Percentiles rank a stretch among this genome's conserved stretches.
phyloP scores from a whole-genome alignment of 257 asterid species.

The Ballota nigra region DNA sequence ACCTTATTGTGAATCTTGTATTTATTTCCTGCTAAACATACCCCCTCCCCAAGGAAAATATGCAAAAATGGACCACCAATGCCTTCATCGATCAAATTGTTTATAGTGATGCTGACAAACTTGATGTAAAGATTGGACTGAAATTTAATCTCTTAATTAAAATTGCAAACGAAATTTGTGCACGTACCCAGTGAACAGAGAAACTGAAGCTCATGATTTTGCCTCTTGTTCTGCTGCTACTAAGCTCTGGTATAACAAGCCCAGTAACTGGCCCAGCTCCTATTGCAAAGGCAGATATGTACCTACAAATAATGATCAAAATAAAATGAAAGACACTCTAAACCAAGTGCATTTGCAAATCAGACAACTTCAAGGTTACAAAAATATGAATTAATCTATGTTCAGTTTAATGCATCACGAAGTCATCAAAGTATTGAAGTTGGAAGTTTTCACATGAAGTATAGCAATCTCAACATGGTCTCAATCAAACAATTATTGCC shows the following conservation, averaged over 20 bases:
- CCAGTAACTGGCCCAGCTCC: conserved; percentile 95
- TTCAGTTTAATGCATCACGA: not conserved
- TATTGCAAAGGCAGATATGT: conserved; percentile 59
- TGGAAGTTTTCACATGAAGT: not conserved
- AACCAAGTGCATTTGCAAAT: not conserved
- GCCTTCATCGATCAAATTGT: not conserved
- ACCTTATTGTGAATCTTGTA: too few species aligned
- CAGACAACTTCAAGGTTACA: not conserved
- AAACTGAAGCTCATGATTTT: conserved; percentile 85
- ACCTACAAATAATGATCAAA: conserved; percentile 41
- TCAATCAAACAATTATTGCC: not conserved
- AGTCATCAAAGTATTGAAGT: not conserved
- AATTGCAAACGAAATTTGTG: not conserved
- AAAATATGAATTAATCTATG: not conserved
- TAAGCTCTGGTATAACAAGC: conserved; percentile 87
- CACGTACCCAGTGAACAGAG: conserved; percentile 83
- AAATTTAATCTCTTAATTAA: not conserved
- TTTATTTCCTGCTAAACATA: too few species aligned
- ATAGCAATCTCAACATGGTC: too few species aligned
- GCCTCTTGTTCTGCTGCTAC: conserved; percentile 85
- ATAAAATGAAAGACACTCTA: not conserved
- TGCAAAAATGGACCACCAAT: not conserved
- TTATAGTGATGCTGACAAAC: not conserved
- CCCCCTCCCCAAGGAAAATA: not conserved
- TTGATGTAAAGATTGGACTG: not conserved